Percentiles rank a stretch among this genome's conserved stretches.
Conservation (phyloP, 352 stramenopile genomes). For the Stramenopiles sp. region DNA sequence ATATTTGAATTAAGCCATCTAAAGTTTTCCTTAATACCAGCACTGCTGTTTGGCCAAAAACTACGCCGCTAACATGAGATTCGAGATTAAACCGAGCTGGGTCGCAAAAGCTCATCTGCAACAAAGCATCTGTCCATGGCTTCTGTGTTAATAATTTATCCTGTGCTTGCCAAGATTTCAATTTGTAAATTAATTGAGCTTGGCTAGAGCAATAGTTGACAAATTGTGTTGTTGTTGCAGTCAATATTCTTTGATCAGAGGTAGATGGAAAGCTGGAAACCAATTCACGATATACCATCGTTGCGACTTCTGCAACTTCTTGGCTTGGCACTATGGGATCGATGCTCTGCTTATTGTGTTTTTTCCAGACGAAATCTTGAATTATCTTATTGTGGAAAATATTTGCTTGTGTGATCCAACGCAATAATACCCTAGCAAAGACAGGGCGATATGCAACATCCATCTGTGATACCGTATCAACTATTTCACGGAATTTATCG, state of each 20-base stretch:
- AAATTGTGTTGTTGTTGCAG: neutral
- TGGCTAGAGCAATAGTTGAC: neutral
- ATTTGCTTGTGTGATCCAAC: neutral
- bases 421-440: neutral
- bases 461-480: neutral
- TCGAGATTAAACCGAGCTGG: neutral
- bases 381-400: neutral
- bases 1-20: neutral
- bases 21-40: neutral
- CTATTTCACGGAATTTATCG: neutral
- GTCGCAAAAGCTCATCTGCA: neutral
- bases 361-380: neutral
- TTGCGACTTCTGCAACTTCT: neutral
- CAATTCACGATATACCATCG: neutral
- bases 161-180: neutral
- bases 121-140: neutral
- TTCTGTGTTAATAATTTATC: neutral
- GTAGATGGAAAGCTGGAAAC: neutral
- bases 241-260: neutral
- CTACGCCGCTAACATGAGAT: neutral
- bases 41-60: neutral
- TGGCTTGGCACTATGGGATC: neutral
- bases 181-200: neutral
- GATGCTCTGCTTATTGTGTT: neutral
- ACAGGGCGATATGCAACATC: neutral